Evolutionary conservation across 169 alveolate species (phyloP), one percentile per base, ranked within the genome.

Genomic region (Amoebophrya sp.): DNA sequence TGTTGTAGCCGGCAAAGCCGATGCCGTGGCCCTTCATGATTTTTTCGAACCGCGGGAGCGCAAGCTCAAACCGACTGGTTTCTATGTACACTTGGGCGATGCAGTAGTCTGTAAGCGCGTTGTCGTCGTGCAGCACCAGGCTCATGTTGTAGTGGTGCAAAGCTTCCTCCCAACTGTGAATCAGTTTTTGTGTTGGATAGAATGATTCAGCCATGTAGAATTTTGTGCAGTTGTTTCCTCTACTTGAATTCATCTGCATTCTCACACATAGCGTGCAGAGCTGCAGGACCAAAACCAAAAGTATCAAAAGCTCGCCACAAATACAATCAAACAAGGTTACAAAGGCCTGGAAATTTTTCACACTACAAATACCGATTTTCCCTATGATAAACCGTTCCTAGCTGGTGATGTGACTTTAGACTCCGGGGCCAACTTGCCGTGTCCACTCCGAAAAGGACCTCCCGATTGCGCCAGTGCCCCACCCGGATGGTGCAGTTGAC

Each of bases 21-120:
- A 88, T 88, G 23, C 90, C 90, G 29, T 88, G 35, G 0, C 90
- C 90, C 41, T n/a, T 7, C 32, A 88, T 35, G 29, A 88, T 88
- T 32, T 88, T 88, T 40, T 33, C 53, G 90, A 88, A 88, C 2
- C 90, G 35, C 25, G 35, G 53, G 14, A 33, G 40, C 40, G 90
- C 90, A n/a, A 33, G 90, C 29, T 88, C 47, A 23, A 88, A 88
- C 1, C 90, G 40, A 3, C 29, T 35, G n/a, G 90, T 88, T 40
- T 88, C 90, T 1, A 88, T 88, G 29, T 88, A 35, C 2, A 88
- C 32, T 40, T 88, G 90, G 0, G 90, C 90, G 7, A 88, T 32
- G 23, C 90, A 88, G 90, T 88, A 88, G 40, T 88, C 90, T 10
- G 90, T 88, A 3, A 88, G 47, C 53, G 90, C 90, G 47, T 88